Conservation (phyloP, 1,284 basidiomycete genomes). For the Cryptococcus hybrid region DNA sequence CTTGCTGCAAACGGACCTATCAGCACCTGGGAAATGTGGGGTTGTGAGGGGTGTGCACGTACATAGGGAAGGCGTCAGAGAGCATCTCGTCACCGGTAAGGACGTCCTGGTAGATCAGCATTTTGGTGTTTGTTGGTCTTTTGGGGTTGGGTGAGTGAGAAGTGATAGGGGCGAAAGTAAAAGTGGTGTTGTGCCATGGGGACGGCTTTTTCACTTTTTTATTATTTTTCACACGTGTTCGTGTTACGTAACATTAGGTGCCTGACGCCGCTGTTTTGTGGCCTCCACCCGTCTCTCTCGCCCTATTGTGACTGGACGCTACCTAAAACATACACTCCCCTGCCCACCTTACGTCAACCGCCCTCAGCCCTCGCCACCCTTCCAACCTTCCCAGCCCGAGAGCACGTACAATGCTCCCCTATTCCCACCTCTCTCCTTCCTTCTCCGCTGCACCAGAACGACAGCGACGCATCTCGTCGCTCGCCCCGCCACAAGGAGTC, state of each 20-base stretch:
- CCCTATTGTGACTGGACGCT: no score
- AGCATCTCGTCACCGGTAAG: constrained; percentile 88
- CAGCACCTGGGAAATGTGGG: not conserved
- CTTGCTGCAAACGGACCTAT: constrained; percentile 59
- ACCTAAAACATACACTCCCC: no score
- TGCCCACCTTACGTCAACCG: no score
- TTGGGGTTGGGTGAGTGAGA: not conserved
- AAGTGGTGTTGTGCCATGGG: not conserved
- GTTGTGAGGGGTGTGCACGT: constrained; percentile 31
- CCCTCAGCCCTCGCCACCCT: no score
- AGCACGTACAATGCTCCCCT: no score
- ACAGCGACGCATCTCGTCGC: no score
- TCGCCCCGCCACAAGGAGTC: no score
- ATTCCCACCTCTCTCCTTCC: no score
- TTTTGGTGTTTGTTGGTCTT: constrained; percentile 18
- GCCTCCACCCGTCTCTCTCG: no score
- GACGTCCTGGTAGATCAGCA: constrained; percentile 54
- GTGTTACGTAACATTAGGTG: not conserved
- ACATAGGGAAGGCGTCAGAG: constrained; percentile 90
- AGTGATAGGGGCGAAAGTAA: not conserved
- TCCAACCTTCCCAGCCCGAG: no score
- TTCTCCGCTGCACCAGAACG: no score
- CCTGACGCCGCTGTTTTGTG: no score
- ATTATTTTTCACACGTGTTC: not conserved
- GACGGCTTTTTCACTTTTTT: not conserved